phyloP scores from a whole-genome alignment of 2,329 filamentous ascomycete genomes.

The Epicoccum sorghinum region DNA sequence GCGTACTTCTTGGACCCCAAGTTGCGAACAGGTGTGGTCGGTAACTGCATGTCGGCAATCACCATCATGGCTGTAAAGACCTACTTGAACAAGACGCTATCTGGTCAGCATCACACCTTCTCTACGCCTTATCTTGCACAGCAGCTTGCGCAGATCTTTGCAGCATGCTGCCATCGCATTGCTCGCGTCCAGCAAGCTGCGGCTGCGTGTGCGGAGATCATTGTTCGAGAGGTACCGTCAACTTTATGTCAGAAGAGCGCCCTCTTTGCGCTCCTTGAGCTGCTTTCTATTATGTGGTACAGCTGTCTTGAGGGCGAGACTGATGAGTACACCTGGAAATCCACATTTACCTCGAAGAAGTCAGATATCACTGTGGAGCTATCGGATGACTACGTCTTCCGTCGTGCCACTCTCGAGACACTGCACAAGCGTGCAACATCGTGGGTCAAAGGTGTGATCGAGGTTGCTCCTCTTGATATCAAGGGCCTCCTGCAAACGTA shows the following conservation, averaged over 20 bases:
- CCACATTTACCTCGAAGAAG: slow-evolving; percentile 76
- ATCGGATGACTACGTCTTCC: slow-evolving; percentile 89
- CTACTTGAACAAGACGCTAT: slow-evolving; percentile 78
- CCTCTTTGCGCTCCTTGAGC: slow-evolving; percentile 88
- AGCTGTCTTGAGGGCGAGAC: slow-evolving; percentile 94
- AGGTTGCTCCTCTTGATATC: slow-evolving; percentile 86
- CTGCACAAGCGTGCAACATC: slow-evolving; percentile 76
- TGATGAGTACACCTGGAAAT: slow-evolving; percentile 87
- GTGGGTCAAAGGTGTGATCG: slow-evolving; percentile 83
- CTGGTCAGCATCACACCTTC: slow-evolving; percentile 75
- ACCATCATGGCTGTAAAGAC: slow-evolving; percentile 74
- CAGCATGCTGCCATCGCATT: slow-evolving; percentile 91
- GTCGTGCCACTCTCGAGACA: slow-evolving; percentile 77
- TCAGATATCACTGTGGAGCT: slow-evolving; percentile 84
- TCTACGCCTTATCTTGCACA: slow-evolving; percentile 90
- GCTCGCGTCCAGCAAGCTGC: slow-evolving; percentile 89
- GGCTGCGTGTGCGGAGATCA: slow-evolving; percentile 79
- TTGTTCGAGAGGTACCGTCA: slow-evolving; percentile 84
- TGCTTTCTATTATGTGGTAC: slow-evolving; percentile 92
- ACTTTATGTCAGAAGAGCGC: slow-evolving; percentile 88
- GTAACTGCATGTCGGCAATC: slow-evolving; percentile 67
- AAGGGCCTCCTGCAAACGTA: slow-evolving; percentile 97
- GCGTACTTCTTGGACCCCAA: slow-evolving; percentile 96
- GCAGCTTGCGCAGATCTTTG: slow-evolving; percentile 85
- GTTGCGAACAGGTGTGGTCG: slow-evolving; percentile 66